These are phyloP conservation scores for Fusarium pseudocircinatum DNA, from an alignment of 2,329 filamentous ascomycete genomes.

Conservation along the genomic window DNA sequence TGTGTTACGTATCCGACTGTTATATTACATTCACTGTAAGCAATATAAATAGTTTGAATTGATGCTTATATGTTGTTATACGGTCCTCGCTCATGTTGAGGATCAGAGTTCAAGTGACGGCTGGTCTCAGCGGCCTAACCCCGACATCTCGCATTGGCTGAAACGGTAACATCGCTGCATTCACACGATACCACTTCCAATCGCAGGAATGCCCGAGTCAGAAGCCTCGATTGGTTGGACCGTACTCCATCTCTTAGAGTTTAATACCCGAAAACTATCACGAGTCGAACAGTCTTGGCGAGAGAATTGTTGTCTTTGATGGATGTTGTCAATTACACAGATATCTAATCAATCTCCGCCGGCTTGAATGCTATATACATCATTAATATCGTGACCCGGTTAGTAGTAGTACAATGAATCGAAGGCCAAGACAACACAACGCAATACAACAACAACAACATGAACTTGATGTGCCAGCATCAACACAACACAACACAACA, in stretches of 20 bases:
- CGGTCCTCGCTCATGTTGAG: neutral
- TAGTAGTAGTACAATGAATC: constrained; percentile 18
- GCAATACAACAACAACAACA: neutral
- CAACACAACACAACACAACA: neutral
- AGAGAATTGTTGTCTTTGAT: neutral
- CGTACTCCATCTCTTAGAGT: neutral
- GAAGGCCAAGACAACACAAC: neutral
- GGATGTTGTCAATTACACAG: neutral
- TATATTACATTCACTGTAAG: neutral
- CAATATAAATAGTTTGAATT: neutral
- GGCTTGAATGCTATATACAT: constrained; percentile 5
- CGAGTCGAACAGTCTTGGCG: neutral
- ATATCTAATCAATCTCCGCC: neutral
- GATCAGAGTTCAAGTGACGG: neutral
- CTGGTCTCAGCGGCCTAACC: neutral
- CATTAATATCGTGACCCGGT: constrained; percentile 26
- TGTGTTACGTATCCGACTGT: neutral
- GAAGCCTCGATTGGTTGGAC: neutral
- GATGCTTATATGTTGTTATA: neutral
- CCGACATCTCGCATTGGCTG: neutral
- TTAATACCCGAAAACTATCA: neutral
- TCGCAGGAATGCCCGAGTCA: neutral
- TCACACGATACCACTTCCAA: neutral
- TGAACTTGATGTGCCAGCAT: constrained; percentile 16
- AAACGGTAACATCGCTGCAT: neutral